phyloP scores from a whole-genome alignment of 176 grass and related monocot genomes.

The Aegilops umbellulata region DNA sequence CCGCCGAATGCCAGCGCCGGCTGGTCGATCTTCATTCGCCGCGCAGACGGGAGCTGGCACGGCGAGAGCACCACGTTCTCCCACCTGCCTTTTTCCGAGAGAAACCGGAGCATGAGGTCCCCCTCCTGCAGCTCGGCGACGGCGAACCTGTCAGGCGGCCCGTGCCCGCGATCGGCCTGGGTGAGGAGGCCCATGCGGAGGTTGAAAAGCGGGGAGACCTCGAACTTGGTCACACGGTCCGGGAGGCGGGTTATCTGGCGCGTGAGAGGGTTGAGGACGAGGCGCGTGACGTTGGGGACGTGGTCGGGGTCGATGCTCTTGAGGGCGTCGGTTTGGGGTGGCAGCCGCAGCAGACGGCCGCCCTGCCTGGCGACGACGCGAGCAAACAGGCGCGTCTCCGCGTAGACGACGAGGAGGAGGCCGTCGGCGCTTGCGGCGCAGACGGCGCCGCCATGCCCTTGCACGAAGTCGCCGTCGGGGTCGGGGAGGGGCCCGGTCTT shows the following conservation, averaged over 20 bases:
- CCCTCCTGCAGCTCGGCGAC: neutral
- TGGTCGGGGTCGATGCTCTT: neutral
- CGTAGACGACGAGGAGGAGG: slow-evolving; percentile 14
- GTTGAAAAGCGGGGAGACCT: neutral
- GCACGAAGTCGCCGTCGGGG: neutral
- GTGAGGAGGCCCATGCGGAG: neutral
- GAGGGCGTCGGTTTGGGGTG: neutral
- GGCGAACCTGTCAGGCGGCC: slow-evolving; percentile 2
- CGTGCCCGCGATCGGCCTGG: neutral
- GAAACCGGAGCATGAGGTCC: neutral
- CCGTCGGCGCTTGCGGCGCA: neutral
- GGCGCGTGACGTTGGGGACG: neutral
- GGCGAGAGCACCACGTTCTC: neutral
- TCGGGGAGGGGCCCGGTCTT: neutral
- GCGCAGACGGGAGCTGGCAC: neutral
- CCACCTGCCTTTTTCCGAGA: neutral
- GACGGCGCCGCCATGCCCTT: neutral
- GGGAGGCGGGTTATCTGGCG: slow-evolving; percentile 9
- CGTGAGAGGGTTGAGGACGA: slow-evolving; percentile 9
- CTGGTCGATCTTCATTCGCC: neutral
- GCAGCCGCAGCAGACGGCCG: neutral
- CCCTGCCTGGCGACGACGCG: neutral
- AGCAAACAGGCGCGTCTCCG: neutral
- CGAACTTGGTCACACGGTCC: neutral
- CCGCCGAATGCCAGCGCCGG: neutral